Base-by-base conservation (phyloP, 2,329 filamentous ascomycete species). In the Ascocoryne sarcoides region DNA sequence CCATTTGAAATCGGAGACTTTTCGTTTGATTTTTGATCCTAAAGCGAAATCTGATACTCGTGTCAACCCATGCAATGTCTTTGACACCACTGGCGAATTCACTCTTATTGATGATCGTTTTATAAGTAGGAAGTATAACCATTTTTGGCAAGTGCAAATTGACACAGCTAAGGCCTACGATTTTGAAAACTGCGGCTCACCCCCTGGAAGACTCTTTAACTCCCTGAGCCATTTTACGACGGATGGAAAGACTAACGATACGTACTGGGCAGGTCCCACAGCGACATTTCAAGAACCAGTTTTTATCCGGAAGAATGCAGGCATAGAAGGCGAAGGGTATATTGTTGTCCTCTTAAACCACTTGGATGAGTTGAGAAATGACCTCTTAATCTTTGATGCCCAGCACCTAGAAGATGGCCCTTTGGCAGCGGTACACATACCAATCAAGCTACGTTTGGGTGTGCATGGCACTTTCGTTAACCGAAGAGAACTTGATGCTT, bases 361-460 rank as follows among this genome's bases (percentile, higher is more conserved):
- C 39, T 60, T 70, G 3, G 69, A 70, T 46, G 49, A 56, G 18
- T 39, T 58, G 28, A 42, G 55, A 5, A 61, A 60, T 40, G 60
- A 64, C 43, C 48, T 62, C n/a, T 48, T 58, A 26, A 55, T 62
- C 8, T 48, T 64, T 16, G 60, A 62, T 32, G 57, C 58, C 3
- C 37, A 49, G 40, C 40, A 59, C 18, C 46, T 63, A 18, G 43
- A 45, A 2, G 50, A 56, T 26, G 58, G 66, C 0, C 66, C 60
- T 0, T 14, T 59, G n/a, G 59, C 60, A 1, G 48, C 55, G 1
- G 51, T 63, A 12, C 50, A 58, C 28, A 32, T 64, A 16, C 60
- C 61, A 2, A 51, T 62, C 36, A 58, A 56, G 37, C 38, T 62
- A 14, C 51, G 54, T 19, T 42, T 59, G 30, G 57, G 60, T 40